phyloP scores from a whole-genome alignment of 2,329 filamentous ascomycete genomes.

The Scopulariopsis brevicaulis region DNA sequence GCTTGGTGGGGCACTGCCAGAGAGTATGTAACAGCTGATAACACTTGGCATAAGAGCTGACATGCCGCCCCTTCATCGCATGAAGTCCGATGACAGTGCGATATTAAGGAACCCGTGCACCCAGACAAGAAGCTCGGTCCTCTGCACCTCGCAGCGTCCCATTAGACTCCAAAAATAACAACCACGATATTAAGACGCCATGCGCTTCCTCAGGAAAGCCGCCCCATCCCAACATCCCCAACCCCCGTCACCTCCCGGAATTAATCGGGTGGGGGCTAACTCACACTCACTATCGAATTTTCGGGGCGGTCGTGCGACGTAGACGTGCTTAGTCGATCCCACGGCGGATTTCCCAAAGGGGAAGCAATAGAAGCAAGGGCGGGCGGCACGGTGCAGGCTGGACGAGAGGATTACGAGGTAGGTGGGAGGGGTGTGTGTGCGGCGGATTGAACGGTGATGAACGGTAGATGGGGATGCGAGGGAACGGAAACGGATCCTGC shows the following conservation, averaged over 20 bases:
- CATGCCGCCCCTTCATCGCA: not conserved
- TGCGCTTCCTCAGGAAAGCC: not conserved
- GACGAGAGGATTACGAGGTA: not conserved
- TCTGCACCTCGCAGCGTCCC: not conserved
- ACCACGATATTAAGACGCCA: not conserved
- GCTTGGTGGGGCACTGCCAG: not conserved
- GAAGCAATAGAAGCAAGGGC: constrained; percentile 1
- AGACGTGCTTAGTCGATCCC: not conserved
- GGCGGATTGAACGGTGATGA: not conserved
- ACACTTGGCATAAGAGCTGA: not conserved
- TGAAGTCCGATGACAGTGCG: not conserved
- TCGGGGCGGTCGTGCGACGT: not conserved
- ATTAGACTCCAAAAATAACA: not conserved
- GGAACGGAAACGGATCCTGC: not conserved
- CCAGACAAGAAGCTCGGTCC: not conserved
- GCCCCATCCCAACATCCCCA: not conserved
- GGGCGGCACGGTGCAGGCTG: not conserved
- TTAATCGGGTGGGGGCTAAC: not conserved
- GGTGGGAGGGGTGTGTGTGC: not conserved
- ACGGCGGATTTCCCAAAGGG: not conserved
- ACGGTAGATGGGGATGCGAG: not conserved
- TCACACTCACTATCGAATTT: not conserved
- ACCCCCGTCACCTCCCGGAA: not conserved
- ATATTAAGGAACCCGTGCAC: not conserved
- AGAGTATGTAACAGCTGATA: not conserved